Evolutionary conservation across 2,329 filamentous ascomycete genomes (phyloP).

Genomic region (Cordyceps pruinosa): DNA sequence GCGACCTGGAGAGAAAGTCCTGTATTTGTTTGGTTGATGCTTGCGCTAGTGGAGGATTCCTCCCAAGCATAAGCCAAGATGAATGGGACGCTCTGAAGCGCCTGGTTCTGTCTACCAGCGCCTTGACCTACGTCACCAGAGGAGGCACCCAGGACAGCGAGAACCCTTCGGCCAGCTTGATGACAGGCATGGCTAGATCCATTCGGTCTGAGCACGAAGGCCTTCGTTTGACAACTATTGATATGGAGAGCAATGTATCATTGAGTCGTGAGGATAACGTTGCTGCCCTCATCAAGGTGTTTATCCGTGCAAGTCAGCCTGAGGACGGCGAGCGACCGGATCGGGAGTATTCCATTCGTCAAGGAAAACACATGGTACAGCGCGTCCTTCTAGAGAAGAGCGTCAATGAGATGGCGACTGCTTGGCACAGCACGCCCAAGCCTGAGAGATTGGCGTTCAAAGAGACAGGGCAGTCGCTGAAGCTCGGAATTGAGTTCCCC

Average conservation of each 20-base stretch:
- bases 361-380: background rate
- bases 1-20: background rate
- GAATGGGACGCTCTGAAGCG: background rate
- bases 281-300: background rate
- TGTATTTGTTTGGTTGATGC: background rate
- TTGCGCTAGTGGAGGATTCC: background rate
- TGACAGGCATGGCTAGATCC: background rate
- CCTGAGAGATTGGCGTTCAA: background rate
- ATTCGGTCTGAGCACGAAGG: background rate
- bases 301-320: background rate
- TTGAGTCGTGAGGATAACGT: background rate
- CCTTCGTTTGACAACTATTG: background rate
- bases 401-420: background rate
- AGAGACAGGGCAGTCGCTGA: constrained; percentile 11
- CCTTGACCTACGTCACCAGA: background rate
- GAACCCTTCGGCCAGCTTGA: background rate
- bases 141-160: background rate
- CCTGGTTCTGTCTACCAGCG: background rate
- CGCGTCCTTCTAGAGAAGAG: background rate
- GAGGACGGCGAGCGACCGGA: background rate
- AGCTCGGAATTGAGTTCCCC: constrained; percentile 16
- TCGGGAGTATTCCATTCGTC: background rate
- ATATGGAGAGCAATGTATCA: background rate
- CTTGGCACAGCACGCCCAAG: background rate
- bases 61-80: background rate